These are phyloP conservation scores for Coemansia sp. DNA, from an alignment of 192 early-diverging fungal genomes.

Conservation along the genomic window DNA sequence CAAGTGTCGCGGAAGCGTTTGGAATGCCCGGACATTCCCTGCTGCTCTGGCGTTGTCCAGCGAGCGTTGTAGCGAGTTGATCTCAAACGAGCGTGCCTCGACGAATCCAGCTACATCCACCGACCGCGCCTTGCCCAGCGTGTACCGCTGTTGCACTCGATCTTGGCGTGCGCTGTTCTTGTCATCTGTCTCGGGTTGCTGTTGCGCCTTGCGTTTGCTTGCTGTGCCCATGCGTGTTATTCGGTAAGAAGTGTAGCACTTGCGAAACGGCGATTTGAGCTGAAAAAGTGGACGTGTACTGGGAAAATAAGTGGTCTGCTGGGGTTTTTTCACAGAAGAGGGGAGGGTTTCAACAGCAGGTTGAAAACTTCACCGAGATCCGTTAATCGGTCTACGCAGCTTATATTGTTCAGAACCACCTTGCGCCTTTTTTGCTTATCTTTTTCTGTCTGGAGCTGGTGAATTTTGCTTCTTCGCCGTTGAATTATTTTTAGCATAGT, in stretches of 20 bases:
- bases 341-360: background rate
- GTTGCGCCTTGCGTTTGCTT: slow-evolving; percentile 16
- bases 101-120: slow-evolving; percentile 47
- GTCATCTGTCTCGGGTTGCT: background rate
- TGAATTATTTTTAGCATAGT: background rate
- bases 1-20: slow-evolving; percentile 87
- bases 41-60: slow-evolving; percentile 61
- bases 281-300: background rate
- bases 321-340: background rate
- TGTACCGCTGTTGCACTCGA: slow-evolving; percentile 12
- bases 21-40: slow-evolving; percentile 72
- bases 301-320: background rate
- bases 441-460: background rate
- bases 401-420: background rate
- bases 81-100: slow-evolving; percentile 80
- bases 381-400: background rate
- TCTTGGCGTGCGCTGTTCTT: slow-evolving; percentile 7
- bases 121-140: slow-evolving; percentile 44
- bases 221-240: background rate
- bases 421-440: background rate
- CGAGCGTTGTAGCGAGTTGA: slow-evolving; percentile 78
- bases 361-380: background rate
- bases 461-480: background rate
- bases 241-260: background rate
- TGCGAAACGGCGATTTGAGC: background rate